Evolutionary conservation across 257 asterid genomes (phyloP).

Genomic region (Knoxia roxburghii): DNA sequence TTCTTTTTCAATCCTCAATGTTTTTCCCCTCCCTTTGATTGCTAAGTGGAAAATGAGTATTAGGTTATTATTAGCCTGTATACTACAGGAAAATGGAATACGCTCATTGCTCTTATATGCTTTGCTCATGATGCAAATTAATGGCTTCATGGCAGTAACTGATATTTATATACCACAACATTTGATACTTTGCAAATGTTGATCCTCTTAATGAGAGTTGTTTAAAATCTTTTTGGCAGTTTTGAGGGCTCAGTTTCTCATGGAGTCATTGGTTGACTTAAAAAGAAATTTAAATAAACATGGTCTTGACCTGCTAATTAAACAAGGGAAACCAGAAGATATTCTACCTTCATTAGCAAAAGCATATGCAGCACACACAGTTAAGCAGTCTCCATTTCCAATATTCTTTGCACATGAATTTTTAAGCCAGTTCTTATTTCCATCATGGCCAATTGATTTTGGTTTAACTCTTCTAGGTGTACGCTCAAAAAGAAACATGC

Average conservation of each 20-base stretch:
- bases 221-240: constrained; percentile 44
- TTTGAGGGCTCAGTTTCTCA: constrained; percentile 71
- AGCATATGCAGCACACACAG: constrained; percentile 74
- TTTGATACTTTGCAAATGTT: neutral
- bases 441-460: constrained; percentile 3
- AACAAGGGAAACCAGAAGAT: constrained; percentile 81
- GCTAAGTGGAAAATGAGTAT: neutral
- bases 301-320: constrained; percentile 78
- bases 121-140: neutral
- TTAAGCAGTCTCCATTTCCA: constrained; percentile 30
- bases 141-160: neutral
- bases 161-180: neutral
- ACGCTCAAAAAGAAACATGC: constrained; percentile 95
- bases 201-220: neutral
- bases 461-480: constrained; percentile 46
- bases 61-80: neutral
- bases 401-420: constrained; percentile 10
- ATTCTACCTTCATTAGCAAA: constrained; percentile 70
- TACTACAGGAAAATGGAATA: neutral
- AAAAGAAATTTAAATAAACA: constrained; percentile 50
- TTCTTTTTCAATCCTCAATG: neutral
- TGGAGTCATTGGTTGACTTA: constrained; percentile 71
- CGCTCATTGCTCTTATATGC: neutral
- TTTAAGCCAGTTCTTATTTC: neutral
- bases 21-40: neutral